Evolutionary conservation across 495 filamentous ascomycete genomes (phyloP).

Genomic region (Penicillium silybi): DNA sequence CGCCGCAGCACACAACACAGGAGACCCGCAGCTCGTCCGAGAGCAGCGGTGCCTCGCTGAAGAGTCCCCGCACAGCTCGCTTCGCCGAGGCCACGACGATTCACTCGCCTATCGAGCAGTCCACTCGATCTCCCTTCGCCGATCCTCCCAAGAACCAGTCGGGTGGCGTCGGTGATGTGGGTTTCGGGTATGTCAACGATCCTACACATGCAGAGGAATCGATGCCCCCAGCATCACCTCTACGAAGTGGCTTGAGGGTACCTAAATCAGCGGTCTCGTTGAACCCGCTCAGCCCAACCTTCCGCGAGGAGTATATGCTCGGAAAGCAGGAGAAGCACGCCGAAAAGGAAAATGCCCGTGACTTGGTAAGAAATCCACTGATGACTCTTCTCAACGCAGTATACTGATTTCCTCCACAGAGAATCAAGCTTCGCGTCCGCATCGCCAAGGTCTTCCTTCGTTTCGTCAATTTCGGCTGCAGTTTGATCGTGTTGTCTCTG

Average conservation of each 20-base stretch:
- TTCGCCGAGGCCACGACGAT: constrained; percentile 90
- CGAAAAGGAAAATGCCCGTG: constrained; percentile 75
- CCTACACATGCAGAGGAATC: constrained; percentile 47
- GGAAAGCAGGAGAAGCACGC: constrained; percentile 75
- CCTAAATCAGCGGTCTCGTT: constrained; percentile 70
- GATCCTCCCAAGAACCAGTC: constrained; percentile 53
- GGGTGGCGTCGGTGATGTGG: constrained; percentile 70
- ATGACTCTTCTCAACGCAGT: neutral
- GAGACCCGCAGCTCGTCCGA: constrained; percentile 34
- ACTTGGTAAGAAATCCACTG: constrained; percentile 63
- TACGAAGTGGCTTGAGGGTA: constrained; percentile 82
- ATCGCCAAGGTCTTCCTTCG: constrained; percentile 92
- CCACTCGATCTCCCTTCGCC: constrained; percentile 61
- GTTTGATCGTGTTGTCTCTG: constrained; percentile 88
- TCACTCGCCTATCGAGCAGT: constrained; percentile 71
- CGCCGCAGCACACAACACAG: constrained; percentile 19
- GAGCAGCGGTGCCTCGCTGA: constrained; percentile 60
- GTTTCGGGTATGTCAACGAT: constrained; percentile 81
- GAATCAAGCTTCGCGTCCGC: constrained; percentile 87
- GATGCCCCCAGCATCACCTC: constrained; percentile 64
- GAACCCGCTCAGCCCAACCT: constrained; percentile 79
- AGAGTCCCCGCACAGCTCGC: constrained; percentile 74
- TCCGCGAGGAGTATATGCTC: constrained; percentile 75
- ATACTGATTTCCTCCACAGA: constrained; percentile 47
- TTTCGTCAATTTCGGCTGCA: constrained; percentile 93